Base-by-base conservation (phyloP, 495 filamentous ascomycete genomes). In the Penicillium bialowiezense region DNA sequence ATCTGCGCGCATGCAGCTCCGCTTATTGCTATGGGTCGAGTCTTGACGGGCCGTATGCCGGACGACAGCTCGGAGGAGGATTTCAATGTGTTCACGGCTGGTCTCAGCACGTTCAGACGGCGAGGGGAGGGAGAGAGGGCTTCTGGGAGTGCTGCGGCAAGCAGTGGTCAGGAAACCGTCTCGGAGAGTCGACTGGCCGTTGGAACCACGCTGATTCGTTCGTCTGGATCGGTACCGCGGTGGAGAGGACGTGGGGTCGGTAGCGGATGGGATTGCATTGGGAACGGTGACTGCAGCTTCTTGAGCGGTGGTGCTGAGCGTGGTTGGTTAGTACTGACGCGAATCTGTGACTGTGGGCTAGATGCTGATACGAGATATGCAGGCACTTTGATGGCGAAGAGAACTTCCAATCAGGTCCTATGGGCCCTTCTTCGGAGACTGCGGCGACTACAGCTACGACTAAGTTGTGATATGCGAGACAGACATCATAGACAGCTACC, bases 1-100 rank as follows among this genome's bases (percentile, higher is more conserved):
- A 78, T 98, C 12, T 95, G 88, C 64, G 84, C 89, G n/a, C 93
- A 98, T 72, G 93, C 92, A 0, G 93, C 93, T 17, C 78, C 82
- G 12, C 74, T 96, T 57, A 95, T 98, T 59, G 86, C 87, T 5
- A 83, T 90, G 45, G 93, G 91, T 2, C 78, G 93, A 10, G 81
- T 77, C 5, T 70, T 98, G 54, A 96, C 90, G 12, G 89, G 88
- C 0, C 47, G 59, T 3, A 86, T 90, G 83, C 90, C 90, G 0
- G 75, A 78, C 7, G 82, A 87, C 65, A 59, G 75, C 31, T 76
- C 73, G 6, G 76, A 74, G 51, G 84, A 90, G 48, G 93, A 97
- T 64, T 96, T 97, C 58, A 73, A 74, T 45, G 85, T 89, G n/a
- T 95, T 85, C 56, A 97, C 93, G 13, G 90, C 88, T 58, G 84